Conservation (phyloP, 75 land plant species). For the Sequoia sempervirens region DNA sequence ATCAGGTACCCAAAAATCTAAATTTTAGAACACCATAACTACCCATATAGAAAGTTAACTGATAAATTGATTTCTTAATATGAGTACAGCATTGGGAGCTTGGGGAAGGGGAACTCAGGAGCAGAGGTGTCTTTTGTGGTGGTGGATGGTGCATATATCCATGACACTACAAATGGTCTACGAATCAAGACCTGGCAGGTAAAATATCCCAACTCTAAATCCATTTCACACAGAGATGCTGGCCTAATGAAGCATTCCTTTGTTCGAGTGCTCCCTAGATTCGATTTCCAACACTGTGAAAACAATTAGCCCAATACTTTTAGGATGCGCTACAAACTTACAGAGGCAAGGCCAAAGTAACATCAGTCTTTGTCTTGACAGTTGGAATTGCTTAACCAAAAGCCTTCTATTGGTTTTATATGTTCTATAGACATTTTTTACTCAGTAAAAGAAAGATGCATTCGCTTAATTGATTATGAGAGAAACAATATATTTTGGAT, state of each 20-base stretch:
- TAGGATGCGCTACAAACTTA: too few relatives aligned
- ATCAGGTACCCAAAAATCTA: conserved; percentile 41
- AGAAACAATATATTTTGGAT: neutral
- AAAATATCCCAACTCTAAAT: neutral
- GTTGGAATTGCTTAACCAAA: neutral
- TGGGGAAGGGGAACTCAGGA: conserved; percentile 28
- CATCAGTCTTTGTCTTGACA: neutral
- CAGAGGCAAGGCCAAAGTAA: neutral
- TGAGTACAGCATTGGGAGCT: conserved; percentile 55
- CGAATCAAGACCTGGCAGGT: conserved; percentile 80
- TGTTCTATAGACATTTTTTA: too few relatives aligned
- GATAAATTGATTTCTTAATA: neutral
- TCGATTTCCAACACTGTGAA: neutral
- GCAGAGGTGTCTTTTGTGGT: conserved; percentile 31
- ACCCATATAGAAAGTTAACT: neutral
- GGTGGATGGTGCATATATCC: conserved; percentile 27
- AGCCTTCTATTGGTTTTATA: too few relatives aligned
- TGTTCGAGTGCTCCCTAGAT: neutral
- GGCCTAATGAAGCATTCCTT: neutral
- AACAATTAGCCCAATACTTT: too few relatives aligned
- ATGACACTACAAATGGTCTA: conserved; percentile 48
- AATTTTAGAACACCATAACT: neutral
- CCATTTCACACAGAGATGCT: neutral
- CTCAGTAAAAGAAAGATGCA: neutral
- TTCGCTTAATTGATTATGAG: neutral